A percentile compares a stretch with the other conserved stretches of the same genome.
Evolutionary conservation across 805 yeast species (phyloP).

Genomic region (Candida easanensis): DNA sequence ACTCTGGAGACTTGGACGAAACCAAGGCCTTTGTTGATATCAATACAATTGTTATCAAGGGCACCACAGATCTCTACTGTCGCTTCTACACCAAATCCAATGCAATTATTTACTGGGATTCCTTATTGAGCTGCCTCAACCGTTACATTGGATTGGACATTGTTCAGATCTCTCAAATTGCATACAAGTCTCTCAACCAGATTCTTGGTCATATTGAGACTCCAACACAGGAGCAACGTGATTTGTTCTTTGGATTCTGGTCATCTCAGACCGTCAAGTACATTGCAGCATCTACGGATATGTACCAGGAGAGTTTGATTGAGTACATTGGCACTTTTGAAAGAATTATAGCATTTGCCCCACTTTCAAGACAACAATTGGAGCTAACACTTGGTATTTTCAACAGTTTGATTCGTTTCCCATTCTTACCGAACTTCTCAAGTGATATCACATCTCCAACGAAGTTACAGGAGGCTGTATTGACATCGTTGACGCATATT

Average conservation of each 20-base stretch:
- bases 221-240: slow-evolving; percentile 33
- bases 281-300: slow-evolving; percentile 34
- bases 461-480: slow-evolving; percentile 56
- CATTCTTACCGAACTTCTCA: slow-evolving; percentile 58
- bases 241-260: slow-evolving; percentile 52
- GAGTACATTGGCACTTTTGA: slow-evolving; percentile 54
- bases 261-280: slow-evolving; percentile 41
- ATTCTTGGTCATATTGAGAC: slow-evolving; percentile 37
- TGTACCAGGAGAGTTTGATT: slow-evolving; percentile 60
- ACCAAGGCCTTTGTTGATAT: slow-evolving; percentile 58
- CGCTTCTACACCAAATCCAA: slow-evolving; percentile 44
- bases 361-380: slow-evolving; percentile 34
- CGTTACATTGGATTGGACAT: slow-evolving; percentile 40
- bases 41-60: slow-evolving; percentile 56
- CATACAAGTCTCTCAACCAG: slow-evolving; percentile 52
- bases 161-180: slow-evolving; percentile 50
- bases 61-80: slow-evolving; percentile 59
- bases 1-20: slow-evolving; percentile 26
- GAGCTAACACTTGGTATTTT: slow-evolving; percentile 55
- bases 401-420: slow-evolving; percentile 67
- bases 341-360: slow-evolving; percentile 38
- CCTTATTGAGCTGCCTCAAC: slow-evolving; percentile 48
- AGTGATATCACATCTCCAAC: slow-evolving; percentile 59
- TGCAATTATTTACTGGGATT: slow-evolving; percentile 48
- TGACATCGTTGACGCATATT: slow-evolving; percentile 43